Evolutionary conservation across 169 alveolate species (phyloP).

Genomic region (Toxoplasma gondii): DNA sequence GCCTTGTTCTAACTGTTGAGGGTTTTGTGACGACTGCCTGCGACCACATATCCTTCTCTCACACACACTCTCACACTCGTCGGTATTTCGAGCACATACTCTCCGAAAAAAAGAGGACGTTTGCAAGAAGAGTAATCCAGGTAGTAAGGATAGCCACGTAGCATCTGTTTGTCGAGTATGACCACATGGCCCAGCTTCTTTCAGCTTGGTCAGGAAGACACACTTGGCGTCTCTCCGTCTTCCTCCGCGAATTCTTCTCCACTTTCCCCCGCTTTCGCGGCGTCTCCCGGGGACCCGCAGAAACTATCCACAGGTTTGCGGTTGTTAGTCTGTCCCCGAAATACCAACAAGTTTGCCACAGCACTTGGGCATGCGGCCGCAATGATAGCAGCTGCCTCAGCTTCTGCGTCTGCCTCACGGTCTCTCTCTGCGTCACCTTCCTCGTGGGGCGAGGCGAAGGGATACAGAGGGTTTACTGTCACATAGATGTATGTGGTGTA

Average conservation of each 20-base stretch:
- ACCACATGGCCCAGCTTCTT: no score
- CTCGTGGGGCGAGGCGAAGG: constrained; percentile 1
- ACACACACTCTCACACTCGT: background rate
- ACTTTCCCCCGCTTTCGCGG: background rate
- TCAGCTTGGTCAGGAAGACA: no score
- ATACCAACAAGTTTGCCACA: background rate
- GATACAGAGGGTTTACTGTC: constrained; percentile 20
- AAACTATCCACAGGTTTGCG: background rate
- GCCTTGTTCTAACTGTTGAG: no score
- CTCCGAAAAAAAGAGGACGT: no score
- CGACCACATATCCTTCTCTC: background rate
- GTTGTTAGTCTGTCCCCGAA: background rate
- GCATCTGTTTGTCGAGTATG: no score
- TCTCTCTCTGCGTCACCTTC: background rate
- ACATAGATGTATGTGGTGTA: constrained; percentile 28
- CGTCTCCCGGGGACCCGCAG: background rate
- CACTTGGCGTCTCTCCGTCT: background rate
- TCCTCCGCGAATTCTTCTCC: background rate
- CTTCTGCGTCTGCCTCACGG: background rate
- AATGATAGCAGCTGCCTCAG: background rate
- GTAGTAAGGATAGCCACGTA: no score
- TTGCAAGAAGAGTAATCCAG: no score
- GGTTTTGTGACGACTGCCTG: no score
- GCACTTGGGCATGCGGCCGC: background rate
- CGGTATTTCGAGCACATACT: background rate